Evolutionary conservation across 192 early-diverging fungal species (phyloP).

Genomic region (Podila minutissima): DNA sequence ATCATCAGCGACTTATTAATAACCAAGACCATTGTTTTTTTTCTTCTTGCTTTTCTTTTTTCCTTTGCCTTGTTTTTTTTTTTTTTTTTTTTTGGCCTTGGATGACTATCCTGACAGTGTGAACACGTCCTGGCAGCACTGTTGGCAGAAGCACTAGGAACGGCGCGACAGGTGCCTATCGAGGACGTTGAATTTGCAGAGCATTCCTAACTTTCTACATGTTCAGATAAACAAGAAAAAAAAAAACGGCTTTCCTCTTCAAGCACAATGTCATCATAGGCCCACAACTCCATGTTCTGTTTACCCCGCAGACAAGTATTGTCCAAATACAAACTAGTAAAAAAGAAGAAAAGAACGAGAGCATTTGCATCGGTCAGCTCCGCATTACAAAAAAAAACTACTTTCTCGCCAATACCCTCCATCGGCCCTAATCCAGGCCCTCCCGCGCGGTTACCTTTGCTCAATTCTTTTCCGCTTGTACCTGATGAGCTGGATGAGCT

Average conservation of each 20-base stretch:
- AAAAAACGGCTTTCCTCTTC: background rate
- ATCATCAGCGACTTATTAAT: background rate
- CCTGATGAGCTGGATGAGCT: too few relatives aligned
- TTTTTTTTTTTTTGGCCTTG: too few relatives aligned
- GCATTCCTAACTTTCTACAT: constrained; percentile 2
- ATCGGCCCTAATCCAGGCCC: too few relatives aligned
- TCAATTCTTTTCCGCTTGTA: too few relatives aligned
- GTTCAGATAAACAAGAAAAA: background rate
- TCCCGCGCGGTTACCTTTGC: too few relatives aligned
- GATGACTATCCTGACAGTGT: constrained; percentile 9
- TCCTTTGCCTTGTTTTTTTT: background rate
- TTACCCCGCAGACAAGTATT: too few relatives aligned
- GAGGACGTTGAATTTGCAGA: constrained; percentile 27
- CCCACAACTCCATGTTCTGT: too few relatives aligned
- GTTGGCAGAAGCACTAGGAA: constrained; percentile 24
- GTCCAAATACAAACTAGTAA: too few relatives aligned
- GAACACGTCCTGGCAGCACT: constrained; percentile 33
- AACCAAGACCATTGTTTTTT: background rate
- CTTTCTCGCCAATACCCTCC: too few relatives aligned
- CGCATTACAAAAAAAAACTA: too few relatives aligned
- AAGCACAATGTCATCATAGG: background rate
- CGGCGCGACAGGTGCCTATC: background rate
- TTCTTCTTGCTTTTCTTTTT: background rate
- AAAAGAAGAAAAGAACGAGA: too few relatives aligned
- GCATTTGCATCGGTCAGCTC: too few relatives aligned